Evolutionary conservation across 2,329 filamentous ascomycete species (phyloP).

Genomic region (Pseudocercospora vitis): DNA sequence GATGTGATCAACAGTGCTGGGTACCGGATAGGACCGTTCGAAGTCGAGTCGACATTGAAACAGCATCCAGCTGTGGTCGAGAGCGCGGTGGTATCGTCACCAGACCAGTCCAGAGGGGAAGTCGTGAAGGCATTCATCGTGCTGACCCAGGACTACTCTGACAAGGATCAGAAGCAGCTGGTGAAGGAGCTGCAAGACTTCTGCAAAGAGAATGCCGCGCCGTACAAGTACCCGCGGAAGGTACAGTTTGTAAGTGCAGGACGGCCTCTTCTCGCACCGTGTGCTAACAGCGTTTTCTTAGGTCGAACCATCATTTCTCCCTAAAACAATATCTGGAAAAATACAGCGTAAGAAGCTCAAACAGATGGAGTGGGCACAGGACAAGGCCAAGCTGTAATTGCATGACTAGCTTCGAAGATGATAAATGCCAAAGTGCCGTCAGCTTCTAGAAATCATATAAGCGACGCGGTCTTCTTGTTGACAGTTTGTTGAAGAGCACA

Average conservation of each 20-base stretch:
- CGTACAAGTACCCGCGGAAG: constrained; percentile 46
- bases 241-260: constrained; percentile 41
- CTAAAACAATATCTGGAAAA: constrained; percentile 42
- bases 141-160: constrained; percentile 32
- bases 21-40: constrained; percentile 45
- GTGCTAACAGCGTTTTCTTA: constrained; percentile 9
- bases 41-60: constrained; percentile 46
- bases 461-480: too few species aligned
- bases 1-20: constrained; percentile 57
- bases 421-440: too few species aligned
- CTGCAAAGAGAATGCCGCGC: constrained; percentile 44
- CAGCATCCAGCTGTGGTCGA: constrained; percentile 43
- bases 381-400: constrained; percentile 30
- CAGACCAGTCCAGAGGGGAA: constrained; percentile 41
- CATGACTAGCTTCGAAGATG: too few species aligned
- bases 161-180: constrained; percentile 26
- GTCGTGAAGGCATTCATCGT: constrained; percentile 47
- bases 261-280: constrained; percentile 1
- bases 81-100: constrained; percentile 44
- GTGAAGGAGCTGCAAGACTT: constrained; percentile 43
- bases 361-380: constrained; percentile 39
- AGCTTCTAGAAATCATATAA: too few species aligned
- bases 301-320: constrained; percentile 34
- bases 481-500: too few species aligned
- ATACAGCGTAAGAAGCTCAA: constrained; percentile 41